These are phyloP conservation scores for Brasilioporus rufonigricans DNA, from an alignment of 768 basidiomycete species.

Conservation along the genomic window DNA sequence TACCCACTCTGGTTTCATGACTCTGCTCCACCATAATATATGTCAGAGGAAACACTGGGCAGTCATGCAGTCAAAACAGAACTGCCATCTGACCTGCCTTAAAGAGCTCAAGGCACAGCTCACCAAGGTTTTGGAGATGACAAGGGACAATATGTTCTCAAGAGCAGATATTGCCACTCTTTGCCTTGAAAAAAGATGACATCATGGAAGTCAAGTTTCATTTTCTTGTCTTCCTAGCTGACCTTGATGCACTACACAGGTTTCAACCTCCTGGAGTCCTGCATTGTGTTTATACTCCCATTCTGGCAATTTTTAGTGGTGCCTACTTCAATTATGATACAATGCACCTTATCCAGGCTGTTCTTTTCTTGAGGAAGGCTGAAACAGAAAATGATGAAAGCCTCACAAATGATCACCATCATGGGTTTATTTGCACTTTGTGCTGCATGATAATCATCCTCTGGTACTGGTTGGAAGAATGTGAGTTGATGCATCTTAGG, in stretches of 20 bases:
- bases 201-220: neutral
- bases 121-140: neutral
- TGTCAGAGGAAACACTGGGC: too few species aligned
- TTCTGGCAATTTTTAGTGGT: neutral
- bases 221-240: neutral
- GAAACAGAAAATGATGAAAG: neutral
- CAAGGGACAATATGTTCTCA: neutral
- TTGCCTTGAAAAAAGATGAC: neutral
- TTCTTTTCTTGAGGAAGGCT: rapidly evolving
- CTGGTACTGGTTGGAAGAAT: neutral
- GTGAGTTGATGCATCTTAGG: too few species aligned
- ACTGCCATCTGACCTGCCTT: too few species aligned
- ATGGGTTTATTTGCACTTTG: neutral
- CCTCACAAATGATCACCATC: neutral
- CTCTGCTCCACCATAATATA: too few species aligned
- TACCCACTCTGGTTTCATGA: too few species aligned
- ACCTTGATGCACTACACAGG: neutral
- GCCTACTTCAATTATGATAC: constrained; percentile 2
- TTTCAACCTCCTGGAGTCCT: neutral
- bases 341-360: neutral
- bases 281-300: neutral
- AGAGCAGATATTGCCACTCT: neutral
- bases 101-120: too few species aligned
- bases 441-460: neutral
- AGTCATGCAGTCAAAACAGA: too few species aligned